These are phyloP conservation scores for Claviceps monticola DNA, from an alignment of 2,329 filamentous ascomycete genomes.

Conservation along the genomic window DNA sequence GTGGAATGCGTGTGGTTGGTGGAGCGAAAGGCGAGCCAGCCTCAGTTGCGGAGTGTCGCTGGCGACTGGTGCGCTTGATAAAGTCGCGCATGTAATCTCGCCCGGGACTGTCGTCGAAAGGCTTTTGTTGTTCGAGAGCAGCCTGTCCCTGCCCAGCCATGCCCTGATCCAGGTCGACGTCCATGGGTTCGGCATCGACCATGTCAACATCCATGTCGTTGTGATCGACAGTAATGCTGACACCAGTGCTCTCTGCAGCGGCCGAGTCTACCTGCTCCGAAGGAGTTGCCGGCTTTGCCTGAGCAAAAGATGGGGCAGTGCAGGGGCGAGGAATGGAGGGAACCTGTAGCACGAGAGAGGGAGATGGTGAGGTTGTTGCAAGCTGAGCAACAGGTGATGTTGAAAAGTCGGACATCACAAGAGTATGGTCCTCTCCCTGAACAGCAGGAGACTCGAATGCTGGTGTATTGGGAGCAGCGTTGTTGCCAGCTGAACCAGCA, in stretches of 20 bases:
- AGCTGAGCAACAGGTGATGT: not conserved
- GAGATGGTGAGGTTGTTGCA: not conserved
- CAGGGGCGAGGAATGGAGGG: not conserved
- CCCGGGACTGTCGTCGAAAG: constrained; percentile 19
- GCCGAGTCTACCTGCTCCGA: not conserved
- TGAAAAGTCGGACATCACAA: constrained; percentile 1
- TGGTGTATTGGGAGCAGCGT: not conserved
- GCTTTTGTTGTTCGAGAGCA: not conserved
- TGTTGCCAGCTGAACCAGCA: not conserved
- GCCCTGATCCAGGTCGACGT: not conserved
- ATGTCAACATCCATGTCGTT: not conserved
- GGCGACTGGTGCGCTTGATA: constrained; percentile 19
- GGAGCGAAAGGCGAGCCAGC: constrained; percentile 18
- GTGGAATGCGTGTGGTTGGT: constrained; percentile 15
- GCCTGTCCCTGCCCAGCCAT: not conserved
- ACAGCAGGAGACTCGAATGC: not conserved
- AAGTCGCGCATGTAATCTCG: constrained; percentile 23
- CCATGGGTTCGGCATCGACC: too few relatives aligned
- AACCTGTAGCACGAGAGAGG: not conserved
- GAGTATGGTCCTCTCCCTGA: constrained; percentile 1
- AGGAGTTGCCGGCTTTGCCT: not conserved
- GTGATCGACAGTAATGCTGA: not conserved
- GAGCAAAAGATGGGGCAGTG: not conserved
- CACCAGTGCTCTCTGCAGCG: not conserved
- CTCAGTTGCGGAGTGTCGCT: constrained; percentile 16